Conservation (phyloP, 2,329 filamentous ascomycete genomes). For the Xylariaceae sp. region DNA sequence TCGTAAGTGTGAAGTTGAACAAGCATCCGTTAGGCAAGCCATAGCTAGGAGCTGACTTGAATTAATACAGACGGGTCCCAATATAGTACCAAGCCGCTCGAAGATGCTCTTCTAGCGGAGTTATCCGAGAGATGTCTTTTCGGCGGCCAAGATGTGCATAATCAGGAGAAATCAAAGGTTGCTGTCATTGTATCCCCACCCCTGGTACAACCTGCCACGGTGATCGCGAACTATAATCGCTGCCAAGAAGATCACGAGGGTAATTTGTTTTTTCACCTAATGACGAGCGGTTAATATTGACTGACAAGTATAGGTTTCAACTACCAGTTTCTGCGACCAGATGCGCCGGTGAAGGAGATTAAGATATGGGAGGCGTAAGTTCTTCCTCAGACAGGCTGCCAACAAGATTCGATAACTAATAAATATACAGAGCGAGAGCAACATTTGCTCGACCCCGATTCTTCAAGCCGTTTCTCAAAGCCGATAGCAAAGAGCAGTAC, state of each 20-base stretch:
- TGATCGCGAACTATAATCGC: slow-evolving; percentile 32
- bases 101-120: slow-evolving; percentile 24
- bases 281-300: no score
- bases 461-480: slow-evolving; percentile 29
- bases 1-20: slow-evolving; percentile 31
- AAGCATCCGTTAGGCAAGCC: no score
- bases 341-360: slow-evolving; percentile 27
- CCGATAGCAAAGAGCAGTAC: slow-evolving; percentile 24
- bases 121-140: slow-evolving; percentile 31
- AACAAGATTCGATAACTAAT: no score
- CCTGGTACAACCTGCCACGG: slow-evolving; percentile 22
- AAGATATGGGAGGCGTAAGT: slow-evolving; percentile 32
- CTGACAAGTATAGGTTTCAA: slow-evolving; percentile 21
- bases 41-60: no score
- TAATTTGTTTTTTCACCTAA: slow-evolving; percentile 13
- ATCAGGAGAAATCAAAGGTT: slow-evolving; percentile 24
- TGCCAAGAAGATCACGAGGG: slow-evolving; percentile 23
- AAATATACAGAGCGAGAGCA: slow-evolving; percentile 28
- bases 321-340: slow-evolving; percentile 27
- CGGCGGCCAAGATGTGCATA: slow-evolving; percentile 25
- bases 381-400: background rate
- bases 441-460: slow-evolving; percentile 29
- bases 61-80: no score
- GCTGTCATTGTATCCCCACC: slow-evolving; percentile 26
- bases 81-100: slow-evolving; percentile 30